phyloP scores from a whole-genome alignment of 176 grass and related monocot species.

The Areca catechu region DNA sequence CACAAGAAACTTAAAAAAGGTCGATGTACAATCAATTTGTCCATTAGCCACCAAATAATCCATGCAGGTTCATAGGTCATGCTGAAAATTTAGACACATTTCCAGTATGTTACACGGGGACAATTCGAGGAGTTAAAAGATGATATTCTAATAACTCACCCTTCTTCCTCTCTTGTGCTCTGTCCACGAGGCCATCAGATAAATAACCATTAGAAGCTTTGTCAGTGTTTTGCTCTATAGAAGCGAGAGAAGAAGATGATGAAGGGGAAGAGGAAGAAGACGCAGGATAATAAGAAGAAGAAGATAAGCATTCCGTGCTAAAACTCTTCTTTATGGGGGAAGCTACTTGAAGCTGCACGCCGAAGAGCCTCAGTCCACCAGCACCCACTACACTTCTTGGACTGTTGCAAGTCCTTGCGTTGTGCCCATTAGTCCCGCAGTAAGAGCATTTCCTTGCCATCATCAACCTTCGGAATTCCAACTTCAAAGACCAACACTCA shows the following conservation, averaged over 20 bases:
- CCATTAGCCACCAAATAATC: too few relatives aligned
- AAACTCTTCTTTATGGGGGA: slow-evolving; percentile 8
- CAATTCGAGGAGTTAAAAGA: too few relatives aligned
- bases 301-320: slow-evolving; percentile 1
- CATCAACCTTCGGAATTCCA: too few relatives aligned
- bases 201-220: slow-evolving; percentile 14
- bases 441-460: slow-evolving; percentile 11
- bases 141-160: not conserved
- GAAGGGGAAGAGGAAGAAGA: not conserved
- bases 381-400: not conserved
- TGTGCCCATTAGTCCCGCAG: slow-evolving; percentile 7
- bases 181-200: slow-evolving; percentile 9
- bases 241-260: slow-evolving; percentile 3
- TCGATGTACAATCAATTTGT: too few relatives aligned
- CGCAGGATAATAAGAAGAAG: not conserved
- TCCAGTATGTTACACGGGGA: too few relatives aligned
- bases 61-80: too few relatives aligned
- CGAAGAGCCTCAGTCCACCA: slow-evolving; percentile 6
- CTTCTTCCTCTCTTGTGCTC: slow-evolving; percentile 15
- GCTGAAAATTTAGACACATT: too few relatives aligned
- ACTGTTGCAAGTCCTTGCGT: slow-evolving; percentile 3
- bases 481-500: too few relatives aligned
- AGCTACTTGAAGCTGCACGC: slow-evolving; percentile 5
- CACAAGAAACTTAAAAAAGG: too few relatives aligned
- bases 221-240: slow-evolving; percentile 8